These are phyloP conservation scores for Ophiostoma triangulosporum DNA, from an alignment of 2,329 filamentous ascomycete genomes.

Conservation along the genomic window DNA sequence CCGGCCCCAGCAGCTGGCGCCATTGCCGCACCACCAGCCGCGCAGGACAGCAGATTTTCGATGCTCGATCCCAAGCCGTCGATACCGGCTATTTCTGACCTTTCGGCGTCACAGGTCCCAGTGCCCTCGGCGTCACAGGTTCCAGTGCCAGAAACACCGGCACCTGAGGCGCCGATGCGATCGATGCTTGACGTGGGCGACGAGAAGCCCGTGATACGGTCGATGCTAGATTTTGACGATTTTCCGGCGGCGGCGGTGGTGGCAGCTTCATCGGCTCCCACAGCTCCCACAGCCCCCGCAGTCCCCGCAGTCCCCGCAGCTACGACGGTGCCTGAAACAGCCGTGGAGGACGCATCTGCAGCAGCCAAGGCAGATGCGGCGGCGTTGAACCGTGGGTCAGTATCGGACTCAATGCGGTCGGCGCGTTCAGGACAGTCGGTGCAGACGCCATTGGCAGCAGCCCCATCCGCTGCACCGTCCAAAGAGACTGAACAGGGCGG, in stretches of 20 bases:
- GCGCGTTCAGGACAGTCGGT: neutral
- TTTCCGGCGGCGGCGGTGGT: neutral
- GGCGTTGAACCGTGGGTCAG: neutral
- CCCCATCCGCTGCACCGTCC: neutral
- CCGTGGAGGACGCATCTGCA: neutral
- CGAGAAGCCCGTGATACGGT: constrained; percentile 7
- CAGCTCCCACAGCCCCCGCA: neutral
- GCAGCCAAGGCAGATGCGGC: neutral
- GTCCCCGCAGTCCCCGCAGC: neutral
- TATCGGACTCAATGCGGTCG: neutral
- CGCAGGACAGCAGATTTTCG: neutral
- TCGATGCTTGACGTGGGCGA: neutral
- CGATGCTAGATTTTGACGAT: constrained; percentile 12
- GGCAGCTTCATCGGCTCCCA: neutral
- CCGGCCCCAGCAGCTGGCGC: neutral
- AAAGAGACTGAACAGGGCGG: neutral
- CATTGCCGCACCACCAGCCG: neutral
- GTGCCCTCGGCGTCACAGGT: neutral
- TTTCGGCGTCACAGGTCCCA: neutral
- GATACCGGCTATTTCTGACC: neutral
- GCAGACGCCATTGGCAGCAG: neutral
- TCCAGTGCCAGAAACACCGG: neutral
- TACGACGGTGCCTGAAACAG: neutral
- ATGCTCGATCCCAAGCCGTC: neutral
- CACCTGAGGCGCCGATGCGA: neutral